These are phyloP conservation scores for Piper betle DNA, from an alignment of 164 flowering plant genomes.

Conservation along the genomic window DNA sequence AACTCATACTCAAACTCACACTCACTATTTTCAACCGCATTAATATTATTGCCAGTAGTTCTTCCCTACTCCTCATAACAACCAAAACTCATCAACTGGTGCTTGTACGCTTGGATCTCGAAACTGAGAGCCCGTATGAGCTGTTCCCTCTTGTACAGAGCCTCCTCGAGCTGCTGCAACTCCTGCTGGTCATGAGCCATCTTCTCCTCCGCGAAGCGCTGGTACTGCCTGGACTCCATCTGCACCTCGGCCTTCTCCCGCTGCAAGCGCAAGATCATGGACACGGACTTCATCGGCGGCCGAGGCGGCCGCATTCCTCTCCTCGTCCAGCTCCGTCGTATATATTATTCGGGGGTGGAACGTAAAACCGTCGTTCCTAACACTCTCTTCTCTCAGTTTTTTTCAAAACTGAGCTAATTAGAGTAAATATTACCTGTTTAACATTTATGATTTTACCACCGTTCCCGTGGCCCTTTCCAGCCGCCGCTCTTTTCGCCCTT, in stretches of 20 bases:
- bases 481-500: no score
- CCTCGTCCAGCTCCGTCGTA: conserved; percentile 83
- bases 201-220: conserved; percentile 88
- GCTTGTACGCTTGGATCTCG: conserved; percentile 76
- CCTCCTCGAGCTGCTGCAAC: conserved; percentile 70
- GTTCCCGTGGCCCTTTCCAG: no score
- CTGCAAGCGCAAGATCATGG: no score
- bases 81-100: conserved; percentile 86
- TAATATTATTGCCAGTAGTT: conserved; percentile 4
- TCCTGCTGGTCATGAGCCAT: conserved; percentile 90
- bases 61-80: conserved; percentile 33
- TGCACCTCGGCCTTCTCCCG: no score
- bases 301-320: no score
- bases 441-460: no score
- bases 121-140: conserved; percentile 55
- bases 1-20: conserved; percentile 26
- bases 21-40: conserved; percentile 22
- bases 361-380: no score
- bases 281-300: no score
- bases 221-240: conserved; percentile 74
- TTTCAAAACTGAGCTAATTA: no score
- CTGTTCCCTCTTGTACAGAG: conserved; percentile 78
- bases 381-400: no score
- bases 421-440: no score
- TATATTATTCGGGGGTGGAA: no score